Conservation (phyloP, 2,329 filamentous ascomycete species). For the Paecilomyces variotii region DNA sequence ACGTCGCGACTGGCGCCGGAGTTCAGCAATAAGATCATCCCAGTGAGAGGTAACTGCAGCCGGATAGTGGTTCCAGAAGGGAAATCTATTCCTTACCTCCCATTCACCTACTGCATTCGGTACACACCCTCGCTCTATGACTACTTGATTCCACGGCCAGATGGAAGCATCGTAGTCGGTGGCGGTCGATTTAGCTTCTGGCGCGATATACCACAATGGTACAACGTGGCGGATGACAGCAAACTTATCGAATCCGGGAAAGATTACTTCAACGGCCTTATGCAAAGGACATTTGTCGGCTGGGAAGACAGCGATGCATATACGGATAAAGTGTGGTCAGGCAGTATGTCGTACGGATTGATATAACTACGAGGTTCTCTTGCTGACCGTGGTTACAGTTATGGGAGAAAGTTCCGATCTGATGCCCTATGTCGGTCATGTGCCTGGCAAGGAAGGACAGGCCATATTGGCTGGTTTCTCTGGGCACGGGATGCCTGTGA, state of each 20-base stretch:
- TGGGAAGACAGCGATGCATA: constrained; percentile 28
- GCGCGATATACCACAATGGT: constrained; percentile 33
- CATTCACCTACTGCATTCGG: constrained; percentile 55
- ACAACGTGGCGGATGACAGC: constrained; percentile 38
- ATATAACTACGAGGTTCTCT: neutral
- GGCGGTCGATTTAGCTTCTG: constrained; percentile 46
- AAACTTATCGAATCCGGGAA: constrained; percentile 40
- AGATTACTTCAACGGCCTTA: constrained; percentile 32
- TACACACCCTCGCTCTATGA: constrained; percentile 32
- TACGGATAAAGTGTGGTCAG: constrained; percentile 26
- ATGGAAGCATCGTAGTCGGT: constrained; percentile 51
- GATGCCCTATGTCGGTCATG: constrained; percentile 45
- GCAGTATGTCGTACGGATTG: constrained; percentile 15
- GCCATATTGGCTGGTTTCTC: constrained; percentile 56
- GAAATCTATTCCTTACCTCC: constrained; percentile 18
- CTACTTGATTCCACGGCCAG: constrained; percentile 48
- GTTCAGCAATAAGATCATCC: constrained; percentile 65
- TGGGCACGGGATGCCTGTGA: constrained; percentile 59
- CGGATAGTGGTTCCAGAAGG: constrained; percentile 20
- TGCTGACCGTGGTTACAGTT: constrained; percentile 27
- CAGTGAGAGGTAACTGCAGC: constrained; percentile 53
- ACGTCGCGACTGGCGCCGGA: constrained; percentile 65
- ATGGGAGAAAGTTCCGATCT: constrained; percentile 47
- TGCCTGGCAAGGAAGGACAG: constrained; percentile 38
- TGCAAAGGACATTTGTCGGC: constrained; percentile 28